Conservation (phyloP, 2,329 filamentous ascomycete genomes). For the Cladosporium sp. region DNA sequence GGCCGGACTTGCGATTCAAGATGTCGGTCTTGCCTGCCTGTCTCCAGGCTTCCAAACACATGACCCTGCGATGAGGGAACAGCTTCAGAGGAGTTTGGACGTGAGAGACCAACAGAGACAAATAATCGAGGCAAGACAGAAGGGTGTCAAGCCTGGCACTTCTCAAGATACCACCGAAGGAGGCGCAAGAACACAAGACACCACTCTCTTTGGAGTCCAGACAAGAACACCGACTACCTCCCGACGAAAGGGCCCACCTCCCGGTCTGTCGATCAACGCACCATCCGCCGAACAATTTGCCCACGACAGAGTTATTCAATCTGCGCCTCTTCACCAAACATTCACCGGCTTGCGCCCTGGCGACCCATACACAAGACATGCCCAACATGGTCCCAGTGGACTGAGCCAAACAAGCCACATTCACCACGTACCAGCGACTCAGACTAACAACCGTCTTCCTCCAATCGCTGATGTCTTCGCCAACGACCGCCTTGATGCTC, state of each 20-base stretch:
- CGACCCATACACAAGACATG: slow-evolving; percentile 32
- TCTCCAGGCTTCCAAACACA: slow-evolving; percentile 95
- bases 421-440: slow-evolving; percentile 79
- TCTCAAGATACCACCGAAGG: slow-evolving; percentile 27
- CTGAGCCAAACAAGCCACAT: slow-evolving; percentile 83
- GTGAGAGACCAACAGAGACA: slow-evolving; percentile 90
- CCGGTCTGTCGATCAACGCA: slow-evolving; percentile 89
- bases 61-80: slow-evolving; percentile 93
- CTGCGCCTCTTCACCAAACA: slow-evolving; percentile 86
- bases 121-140: slow-evolving; percentile 90
- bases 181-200: slow-evolving; percentile 31
- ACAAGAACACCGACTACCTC: slow-evolving; percentile 68
- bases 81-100: slow-evolving; percentile 87
- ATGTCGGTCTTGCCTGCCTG: slow-evolving; percentile 88
- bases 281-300: slow-evolving; percentile 89
- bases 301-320: slow-evolving; percentile 92
- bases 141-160: slow-evolving; percentile 62
- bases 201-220: slow-evolving; percentile 39
- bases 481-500: slow-evolving; percentile 59
- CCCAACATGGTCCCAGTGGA: slow-evolving; percentile 74
- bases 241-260: slow-evolving; percentile 71
- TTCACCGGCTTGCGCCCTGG: slow-evolving; percentile 87
- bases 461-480: slow-evolving; percentile 94
- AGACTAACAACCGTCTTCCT: slow-evolving; percentile 86
- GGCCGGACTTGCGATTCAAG: slow-evolving; percentile 72